Evolutionary conservation across 2,329 filamentous ascomycete genomes (phyloP), one percentile per base, ranked within the genome.

Genomic region (Metarhizium anisopliae): DNA sequence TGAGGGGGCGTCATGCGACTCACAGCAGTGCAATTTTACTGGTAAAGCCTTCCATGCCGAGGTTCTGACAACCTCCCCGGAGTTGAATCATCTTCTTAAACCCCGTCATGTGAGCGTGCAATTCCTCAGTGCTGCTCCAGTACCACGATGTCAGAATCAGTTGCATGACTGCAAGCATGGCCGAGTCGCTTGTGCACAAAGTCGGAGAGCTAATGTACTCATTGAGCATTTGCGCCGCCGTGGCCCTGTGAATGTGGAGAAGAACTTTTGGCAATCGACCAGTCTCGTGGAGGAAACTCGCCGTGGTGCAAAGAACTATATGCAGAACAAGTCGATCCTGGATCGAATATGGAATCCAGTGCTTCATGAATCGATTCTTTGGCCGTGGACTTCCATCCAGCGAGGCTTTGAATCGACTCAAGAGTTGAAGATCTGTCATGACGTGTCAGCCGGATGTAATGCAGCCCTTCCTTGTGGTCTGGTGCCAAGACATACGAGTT

Each of bases 131-230:
- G 30, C 72, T 73, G 6, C 77, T 77, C 77, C 77, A 80, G 61
- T 79, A 80, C 78, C 79, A 82, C 56, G 79, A 78, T 50, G 78
- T 73, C 29, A 77, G 64, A 25, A 77, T 70, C 58, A 80, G 70
- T 61, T 80, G 78, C 1, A 75, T 65, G 5, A 79, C 75, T 3
- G 70, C 76, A 5, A 77, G 71, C 43, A 81, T 72, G 4, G 74
- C 71, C 36, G 73, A 70, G 58, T 80, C 77, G 53, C 68, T 74
- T 0, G 72, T 71, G n/a, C 69, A 66, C 18, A 67, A 62, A 2
- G 63, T 61, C 3, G 68, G 60, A 18, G 69, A 64, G 42, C 66
- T 66, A 16, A 81, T 70, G 45, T 77, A 74, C 45, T 74, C 69
- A 58, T 80, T 79, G 36, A 81, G 68, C 64, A 77, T 70, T 43